These are phyloP conservation scores for Barnettozyma californica DNA, from an alignment of 805 yeast species.

Conservation along the genomic window DNA sequence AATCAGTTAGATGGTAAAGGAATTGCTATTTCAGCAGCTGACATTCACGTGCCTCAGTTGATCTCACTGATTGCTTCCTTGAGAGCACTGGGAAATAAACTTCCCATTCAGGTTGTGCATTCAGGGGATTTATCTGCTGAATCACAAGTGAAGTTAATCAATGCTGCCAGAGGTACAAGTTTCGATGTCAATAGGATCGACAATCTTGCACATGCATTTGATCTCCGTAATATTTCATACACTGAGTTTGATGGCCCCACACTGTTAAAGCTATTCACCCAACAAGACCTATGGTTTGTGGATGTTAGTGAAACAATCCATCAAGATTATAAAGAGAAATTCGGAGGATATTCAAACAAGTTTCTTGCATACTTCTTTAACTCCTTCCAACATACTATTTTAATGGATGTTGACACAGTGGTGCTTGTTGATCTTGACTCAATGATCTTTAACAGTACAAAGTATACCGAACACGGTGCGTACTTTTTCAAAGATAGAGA, in stretches of 20 bases:
- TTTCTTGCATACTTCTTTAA: conserved; percentile 43
- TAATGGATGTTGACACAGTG: conserved; percentile 50
- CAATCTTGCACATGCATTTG: conserved; percentile 8
- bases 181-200: conserved; percentile 12
- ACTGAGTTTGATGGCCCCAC: background rate
- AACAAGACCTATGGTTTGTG: conserved; percentile 38
- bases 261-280: conserved; percentile 16
- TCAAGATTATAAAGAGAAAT: conserved; percentile 17
- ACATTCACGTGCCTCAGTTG: conserved; percentile 26
- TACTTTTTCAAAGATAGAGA: conserved; percentile 45
- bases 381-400: conserved; percentile 43
- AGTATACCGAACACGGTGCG: conserved; percentile 32
- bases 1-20: conserved; percentile 31
- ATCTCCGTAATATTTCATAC: background rate
- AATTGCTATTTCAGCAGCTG: conserved; percentile 27
- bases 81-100: conserved; percentile 29
- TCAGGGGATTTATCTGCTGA: conserved; percentile 30
- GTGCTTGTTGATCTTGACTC: conserved; percentile 35
- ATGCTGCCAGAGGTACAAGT: conserved; percentile 27
- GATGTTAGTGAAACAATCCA: conserved; percentile 24
- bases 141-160: conserved; percentile 28
- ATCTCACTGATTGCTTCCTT: conserved; percentile 36
- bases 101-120: conserved; percentile 39
- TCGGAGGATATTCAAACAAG: conserved; percentile 40
- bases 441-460: conserved; percentile 27